Evolutionary conservation across 2,329 filamentous ascomycete genomes (phyloP).

Genomic region (Xylaria hypoxylon): DNA sequence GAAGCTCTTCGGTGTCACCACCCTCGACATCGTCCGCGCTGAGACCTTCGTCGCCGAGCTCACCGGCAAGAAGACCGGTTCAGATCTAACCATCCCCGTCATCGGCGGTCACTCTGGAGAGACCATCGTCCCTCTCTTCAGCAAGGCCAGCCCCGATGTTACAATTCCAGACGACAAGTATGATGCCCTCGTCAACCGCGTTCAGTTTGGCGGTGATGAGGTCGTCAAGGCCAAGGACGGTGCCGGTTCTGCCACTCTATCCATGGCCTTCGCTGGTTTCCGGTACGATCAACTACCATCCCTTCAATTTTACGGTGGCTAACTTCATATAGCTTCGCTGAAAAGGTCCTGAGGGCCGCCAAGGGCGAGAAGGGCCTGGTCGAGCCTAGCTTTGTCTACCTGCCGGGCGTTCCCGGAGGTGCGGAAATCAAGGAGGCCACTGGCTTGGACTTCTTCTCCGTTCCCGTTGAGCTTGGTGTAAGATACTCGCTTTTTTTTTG

Average conservation of each 20-base stretch:
- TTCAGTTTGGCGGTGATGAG: constrained; percentile 98
- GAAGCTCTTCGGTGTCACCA: constrained; percentile 98
- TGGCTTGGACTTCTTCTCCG: constrained; percentile 93
- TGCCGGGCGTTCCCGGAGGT: constrained; percentile 88
- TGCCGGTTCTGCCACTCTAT: constrained; percentile 88
- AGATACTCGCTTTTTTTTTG: constrained; percentile 54
- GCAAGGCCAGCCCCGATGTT: constrained; percentile 83
- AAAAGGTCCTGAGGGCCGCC: constrained; percentile 89
- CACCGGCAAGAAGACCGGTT: constrained; percentile 82
- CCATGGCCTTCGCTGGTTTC: constrained; percentile 96
- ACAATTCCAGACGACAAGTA: constrained; percentile 90
- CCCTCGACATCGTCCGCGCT: constrained; percentile 96
- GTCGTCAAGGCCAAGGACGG: constrained; percentile 96
- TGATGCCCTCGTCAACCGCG: constrained; percentile 89
- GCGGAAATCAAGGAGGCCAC: constrained; percentile 86
- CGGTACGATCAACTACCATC: constrained; percentile 66
- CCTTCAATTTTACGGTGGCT: constrained; percentile 19
- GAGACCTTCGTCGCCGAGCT: constrained; percentile 95
- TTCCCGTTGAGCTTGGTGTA: constrained; percentile 95
- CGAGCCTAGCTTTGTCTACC: constrained; percentile 96
- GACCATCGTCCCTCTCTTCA: constrained; percentile 98
- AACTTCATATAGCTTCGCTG: constrained; percentile 76
- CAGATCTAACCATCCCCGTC: constrained; percentile 87
- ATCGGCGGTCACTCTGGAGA: constrained; percentile 97
- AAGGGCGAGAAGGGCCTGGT: constrained; percentile 93